A percentile compares a stretch with the other conserved stretches of the same genome.
phyloP scores from a whole-genome alignment of 805 yeast species.

The Candida dendrica region DNA sequence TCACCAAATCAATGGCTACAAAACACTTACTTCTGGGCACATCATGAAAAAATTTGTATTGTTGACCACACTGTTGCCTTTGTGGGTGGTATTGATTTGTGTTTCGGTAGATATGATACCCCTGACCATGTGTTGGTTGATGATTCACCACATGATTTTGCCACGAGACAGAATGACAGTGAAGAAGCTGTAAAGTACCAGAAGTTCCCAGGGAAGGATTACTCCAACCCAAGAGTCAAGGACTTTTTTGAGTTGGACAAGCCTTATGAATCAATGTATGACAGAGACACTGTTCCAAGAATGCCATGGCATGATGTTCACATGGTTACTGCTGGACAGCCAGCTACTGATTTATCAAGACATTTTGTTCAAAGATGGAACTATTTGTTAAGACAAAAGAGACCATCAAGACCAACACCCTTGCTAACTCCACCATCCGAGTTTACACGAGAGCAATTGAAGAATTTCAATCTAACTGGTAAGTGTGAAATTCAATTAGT shows the following conservation, averaged over 20 bases:
- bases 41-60: constrained; percentile 87
- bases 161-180: constrained; percentile 21
- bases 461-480: constrained; percentile 51
- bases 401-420: constrained; percentile 93
- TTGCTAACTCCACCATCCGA: constrained; percentile 89
- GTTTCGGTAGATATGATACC: constrained; percentile 94
- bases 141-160: constrained; percentile 41
- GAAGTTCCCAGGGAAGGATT: constrained; percentile 93
- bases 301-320: constrained; percentile 99
- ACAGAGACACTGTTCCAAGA: constrained; percentile 71
- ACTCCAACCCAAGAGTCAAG: constrained; percentile 88
- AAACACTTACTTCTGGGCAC: constrained; percentile 97
- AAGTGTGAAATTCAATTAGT: constrained; percentile 88
- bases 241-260: constrained; percentile 77
- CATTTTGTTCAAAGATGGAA: constrained; percentile 99
- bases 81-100: constrained; percentile 91
- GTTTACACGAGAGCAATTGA: constrained; percentile 64
- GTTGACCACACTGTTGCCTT: constrained; percentile 86
- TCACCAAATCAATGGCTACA: constrained; percentile 94
- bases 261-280: constrained; percentile 90
- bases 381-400: constrained; percentile 81
- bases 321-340: constrained; percentile 90
- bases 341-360: constrained; percentile 86
- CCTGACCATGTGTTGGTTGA: constrained; percentile 90
- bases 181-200: constrained; percentile 41